Evolutionary conservation across 305 asterid genomes (phyloP).

Genomic region (Ajuga reptans): DNA sequence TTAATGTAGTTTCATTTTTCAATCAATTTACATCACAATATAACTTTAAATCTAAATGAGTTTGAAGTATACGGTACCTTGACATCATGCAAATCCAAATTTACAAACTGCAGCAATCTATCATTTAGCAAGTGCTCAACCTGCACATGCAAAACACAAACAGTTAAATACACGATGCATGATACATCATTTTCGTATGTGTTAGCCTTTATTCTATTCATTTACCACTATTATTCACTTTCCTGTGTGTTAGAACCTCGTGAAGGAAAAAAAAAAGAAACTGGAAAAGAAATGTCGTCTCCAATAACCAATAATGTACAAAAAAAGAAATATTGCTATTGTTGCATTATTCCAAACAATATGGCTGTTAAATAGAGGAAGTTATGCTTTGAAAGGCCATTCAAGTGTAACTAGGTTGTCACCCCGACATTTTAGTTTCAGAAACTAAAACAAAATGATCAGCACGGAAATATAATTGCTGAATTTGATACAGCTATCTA

Average conservation of each 20-base stretch:
- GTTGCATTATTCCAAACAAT: not conserved
- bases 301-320: not conserved
- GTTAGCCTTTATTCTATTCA: conserved; percentile 3
- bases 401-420: conserved; percentile 4
- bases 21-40: not conserved
- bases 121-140: conserved; percentile 94
- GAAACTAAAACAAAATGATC: conserved; percentile 8
- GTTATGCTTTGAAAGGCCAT: not conserved
- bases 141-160: conserved; percentile 36
- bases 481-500: not conserved
- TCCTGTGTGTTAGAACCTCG: not conserved
- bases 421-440: conserved; percentile 9
- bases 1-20: not conserved
- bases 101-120: conserved; percentile 85
- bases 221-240: not conserved
- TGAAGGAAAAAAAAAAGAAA: not conserved
- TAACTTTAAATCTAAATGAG: conserved; percentile 12
- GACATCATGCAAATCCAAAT: conserved; percentile 88
- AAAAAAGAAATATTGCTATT: not conserved
- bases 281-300: not conserved
- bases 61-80: conserved; percentile 49
- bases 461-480: not conserved
- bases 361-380: not conserved
- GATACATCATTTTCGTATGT: not conserved
- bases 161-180: conserved; percentile 12